Evolutionary conservation across 2,329 filamentous ascomycete genomes (phyloP).

Genomic region (Aureobasidium melanogenum): DNA sequence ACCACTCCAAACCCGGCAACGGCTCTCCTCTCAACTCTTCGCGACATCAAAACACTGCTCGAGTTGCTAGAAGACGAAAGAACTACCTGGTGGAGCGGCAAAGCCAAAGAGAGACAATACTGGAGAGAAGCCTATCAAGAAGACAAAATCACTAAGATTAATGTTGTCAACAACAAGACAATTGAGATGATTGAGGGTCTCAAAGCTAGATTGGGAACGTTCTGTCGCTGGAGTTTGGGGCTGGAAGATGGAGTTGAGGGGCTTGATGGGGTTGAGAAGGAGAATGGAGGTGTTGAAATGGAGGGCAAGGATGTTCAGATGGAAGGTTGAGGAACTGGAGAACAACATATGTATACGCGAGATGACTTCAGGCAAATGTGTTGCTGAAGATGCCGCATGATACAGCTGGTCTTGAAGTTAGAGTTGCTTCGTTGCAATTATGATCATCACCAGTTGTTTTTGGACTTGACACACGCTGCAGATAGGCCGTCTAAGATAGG

Average conservation of each 20-base stretch:
- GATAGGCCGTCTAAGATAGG: no score
- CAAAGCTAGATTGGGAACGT: background rate
- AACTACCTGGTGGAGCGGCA: background rate
- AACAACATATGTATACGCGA: no score
- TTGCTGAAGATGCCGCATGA: no score
- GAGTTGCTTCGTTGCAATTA: no score
- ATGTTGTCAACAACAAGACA: background rate
- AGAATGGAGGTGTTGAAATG: background rate
- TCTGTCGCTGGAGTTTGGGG: background rate
- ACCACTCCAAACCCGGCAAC: background rate
- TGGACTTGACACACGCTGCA: background rate
- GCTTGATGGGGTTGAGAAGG: background rate
- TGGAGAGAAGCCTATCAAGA: background rate
- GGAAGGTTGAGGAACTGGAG: background rate
- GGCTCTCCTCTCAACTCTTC: background rate
- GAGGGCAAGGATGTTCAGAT: background rate
- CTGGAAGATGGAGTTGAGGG: background rate
- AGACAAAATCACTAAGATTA: background rate
- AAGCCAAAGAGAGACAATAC: background rate
- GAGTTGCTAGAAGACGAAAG: background rate
- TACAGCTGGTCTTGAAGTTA: no score
- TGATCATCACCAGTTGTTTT: background rate
- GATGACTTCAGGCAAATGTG: no score
- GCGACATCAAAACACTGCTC: background rate
- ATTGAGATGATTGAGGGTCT: background rate